A percentile compares a stretch with the other conserved stretches of the same genome.
Conservation (phyloP, 2,329 filamentous ascomycete genomes). For the Penicillium sp. region DNA sequence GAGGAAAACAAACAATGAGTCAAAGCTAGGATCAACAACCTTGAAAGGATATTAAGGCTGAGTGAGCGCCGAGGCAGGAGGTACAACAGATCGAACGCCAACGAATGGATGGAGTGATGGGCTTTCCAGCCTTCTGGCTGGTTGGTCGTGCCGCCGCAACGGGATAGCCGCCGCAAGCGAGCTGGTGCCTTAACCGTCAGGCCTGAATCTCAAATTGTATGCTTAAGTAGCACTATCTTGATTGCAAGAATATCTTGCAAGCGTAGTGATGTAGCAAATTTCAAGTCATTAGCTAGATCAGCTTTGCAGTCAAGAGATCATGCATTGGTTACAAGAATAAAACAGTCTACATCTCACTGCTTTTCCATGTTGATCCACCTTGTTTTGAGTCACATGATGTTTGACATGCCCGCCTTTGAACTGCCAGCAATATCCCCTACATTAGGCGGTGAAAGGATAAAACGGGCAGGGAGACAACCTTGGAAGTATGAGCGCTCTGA, state of each 20-base stretch:
- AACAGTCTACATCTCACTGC: not conserved
- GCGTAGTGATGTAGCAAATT: too few relatives aligned
- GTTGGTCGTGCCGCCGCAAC: conserved; percentile 38
- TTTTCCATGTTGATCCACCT: conserved; percentile 3
- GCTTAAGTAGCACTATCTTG: not conserved
- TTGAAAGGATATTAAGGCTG: conserved; percentile 7
- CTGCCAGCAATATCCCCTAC: not conserved
- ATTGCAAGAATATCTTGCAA: not conserved
- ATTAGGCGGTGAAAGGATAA: conserved; percentile 1
- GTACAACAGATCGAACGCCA: conserved; percentile 16
- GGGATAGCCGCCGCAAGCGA: conserved; percentile 42
- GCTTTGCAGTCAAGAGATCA: not conserved
- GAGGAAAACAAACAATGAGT: conserved; percentile 6
- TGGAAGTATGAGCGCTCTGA: not conserved
- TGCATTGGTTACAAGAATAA: not conserved
- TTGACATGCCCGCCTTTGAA: not conserved
- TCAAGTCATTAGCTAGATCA: not conserved
- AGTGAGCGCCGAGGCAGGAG: conserved; percentile 10
- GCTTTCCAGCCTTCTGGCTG: conserved; percentile 37
- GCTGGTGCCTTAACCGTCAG: conserved; percentile 20
- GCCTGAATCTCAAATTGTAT: not conserved
- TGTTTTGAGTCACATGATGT: conserved; percentile 5
- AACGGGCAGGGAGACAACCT: not conserved
- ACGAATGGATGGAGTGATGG: conserved; percentile 31
- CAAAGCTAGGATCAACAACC: conserved; percentile 7